Evolutionary conservation across 2,329 filamentous ascomycete species (phyloP).

Genomic region (Exophiala alcalophila): DNA sequence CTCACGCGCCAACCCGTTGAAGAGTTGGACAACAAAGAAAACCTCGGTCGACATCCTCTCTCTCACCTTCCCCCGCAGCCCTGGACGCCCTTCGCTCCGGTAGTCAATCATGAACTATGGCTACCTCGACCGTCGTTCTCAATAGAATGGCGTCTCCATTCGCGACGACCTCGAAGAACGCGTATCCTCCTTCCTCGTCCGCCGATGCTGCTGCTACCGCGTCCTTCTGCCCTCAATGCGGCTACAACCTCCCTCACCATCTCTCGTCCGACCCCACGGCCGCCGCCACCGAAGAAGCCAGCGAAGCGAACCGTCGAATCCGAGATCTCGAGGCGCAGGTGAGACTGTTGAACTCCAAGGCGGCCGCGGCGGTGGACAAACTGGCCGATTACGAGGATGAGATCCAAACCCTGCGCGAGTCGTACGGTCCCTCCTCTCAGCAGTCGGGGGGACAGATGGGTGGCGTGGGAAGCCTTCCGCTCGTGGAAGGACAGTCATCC

Average conservation of each 20-base stretch:
- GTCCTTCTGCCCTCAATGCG: slow-evolving; percentile 40
- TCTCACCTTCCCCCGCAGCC: background rate
- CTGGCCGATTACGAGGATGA: slow-evolving; percentile 64
- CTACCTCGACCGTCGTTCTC: slow-evolving; percentile 14
- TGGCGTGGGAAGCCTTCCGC: slow-evolving; percentile 20
- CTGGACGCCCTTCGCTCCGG: background rate
- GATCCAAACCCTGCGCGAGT: slow-evolving; percentile 49
- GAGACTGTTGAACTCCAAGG: slow-evolving; percentile 51
- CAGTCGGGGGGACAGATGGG: slow-evolving; percentile 18
- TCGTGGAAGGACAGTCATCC: slow-evolving; percentile 12
- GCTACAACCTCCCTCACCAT: slow-evolving; percentile 34
- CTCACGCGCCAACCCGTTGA: too few species aligned
- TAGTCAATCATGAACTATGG: slow-evolving; percentile 18
- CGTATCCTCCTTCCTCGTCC: slow-evolving; percentile 4
- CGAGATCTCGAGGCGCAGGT: slow-evolving; percentile 57
- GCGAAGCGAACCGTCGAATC: slow-evolving; percentile 42
- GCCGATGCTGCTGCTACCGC: slow-evolving; percentile 5
- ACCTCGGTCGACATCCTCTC: too few species aligned
- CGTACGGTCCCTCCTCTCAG: slow-evolving; percentile 18
- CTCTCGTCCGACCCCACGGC: slow-evolving; percentile 29
- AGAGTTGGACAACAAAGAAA: too few species aligned
- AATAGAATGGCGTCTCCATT: slow-evolving; percentile 17
- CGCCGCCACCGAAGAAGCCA: slow-evolving; percentile 30
- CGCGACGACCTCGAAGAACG: slow-evolving; percentile 9
- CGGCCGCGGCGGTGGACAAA: slow-evolving; percentile 52